These are phyloP conservation scores for Phytophthora meadii DNA, from an alignment of 352 stramenopile species.

Conservation along the genomic window DNA sequence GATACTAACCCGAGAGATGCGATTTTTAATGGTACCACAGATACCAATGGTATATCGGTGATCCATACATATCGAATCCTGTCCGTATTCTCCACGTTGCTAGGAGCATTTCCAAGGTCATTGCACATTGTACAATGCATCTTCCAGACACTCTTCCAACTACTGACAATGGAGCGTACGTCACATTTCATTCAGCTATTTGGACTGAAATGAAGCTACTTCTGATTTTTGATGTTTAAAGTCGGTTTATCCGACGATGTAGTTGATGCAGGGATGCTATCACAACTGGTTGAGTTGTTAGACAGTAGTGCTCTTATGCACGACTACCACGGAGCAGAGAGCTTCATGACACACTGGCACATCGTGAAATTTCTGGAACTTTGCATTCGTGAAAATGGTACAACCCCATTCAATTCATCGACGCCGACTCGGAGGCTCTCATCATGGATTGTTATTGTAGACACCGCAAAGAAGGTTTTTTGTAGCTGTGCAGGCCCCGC, in stretches of 20 bases:
- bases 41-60: constrained; percentile 28
- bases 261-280: constrained; percentile 40
- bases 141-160: constrained; percentile 54
- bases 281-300: constrained; percentile 46
- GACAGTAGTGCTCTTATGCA: constrained; percentile 30
- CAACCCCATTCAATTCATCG: background rate
- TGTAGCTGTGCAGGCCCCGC: constrained; percentile 35
- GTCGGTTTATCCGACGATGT: constrained; percentile 31
- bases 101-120: constrained; percentile 29
- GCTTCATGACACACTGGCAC: constrained; percentile 57
- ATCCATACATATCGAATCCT: constrained; percentile 39
- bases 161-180: constrained; percentile 46
- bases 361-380: constrained; percentile 63
- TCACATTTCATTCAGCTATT: background rate
- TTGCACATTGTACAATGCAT: constrained; percentile 33
- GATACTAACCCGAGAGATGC: no score
- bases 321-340: constrained; percentile 21
- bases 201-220: no score
- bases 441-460: constrained; percentile 15
- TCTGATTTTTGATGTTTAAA: background rate
- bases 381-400: constrained; percentile 41
- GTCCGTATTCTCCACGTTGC: constrained; percentile 30
- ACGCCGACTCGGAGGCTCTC: background rate
- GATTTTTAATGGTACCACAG: constrained; percentile 13
- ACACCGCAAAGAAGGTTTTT: constrained; percentile 52